Base-by-base conservation (phyloP, 2,329 filamentous ascomycete genomes). In the Arthrobotrys conoides region DNA sequence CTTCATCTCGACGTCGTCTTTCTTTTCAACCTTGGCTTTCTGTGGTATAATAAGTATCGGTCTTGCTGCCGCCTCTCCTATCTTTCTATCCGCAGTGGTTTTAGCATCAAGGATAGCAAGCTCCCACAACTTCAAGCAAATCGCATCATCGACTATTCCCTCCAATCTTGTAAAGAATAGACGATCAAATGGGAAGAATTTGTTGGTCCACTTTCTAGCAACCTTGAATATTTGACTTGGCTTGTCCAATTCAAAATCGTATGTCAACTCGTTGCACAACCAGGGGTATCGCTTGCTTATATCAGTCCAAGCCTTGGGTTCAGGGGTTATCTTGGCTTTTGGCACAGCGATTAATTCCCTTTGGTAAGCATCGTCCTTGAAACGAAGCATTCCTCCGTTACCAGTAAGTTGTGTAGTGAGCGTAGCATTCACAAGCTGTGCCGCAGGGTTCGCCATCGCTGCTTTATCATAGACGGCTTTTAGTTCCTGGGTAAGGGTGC, bases 161-260 rank as follows among this genome's bases (percentile, higher is more conserved):
- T 65, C 61, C 61, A 65, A 22, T 18, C 61, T 65, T 18, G 61
- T 65, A 12, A 65, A 65, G 14, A 65, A 65, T 14, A 65, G 33
- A 22, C 61, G 41, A 36, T 65, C 61, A 18, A 65, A 65, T 49
- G 61, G 24, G 16, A 20, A 65, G 44, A 65, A 65, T 0, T 16
- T 6, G 24, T 24, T 65, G 6, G 22, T 64, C 59, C 59, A 64
- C 22, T 33, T 46, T 3, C 5, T 20, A 20, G 38, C 38, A 9
- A 9, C 3, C 14, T 36, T 65, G 61, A 65, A 65, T 24, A 65
- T 49, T 30, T 22, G 48, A 12, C 61, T 65, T n/a, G 30, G 10
- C 0, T 14, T n/a, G 14, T 65, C 46, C 24, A 65, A n/a, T 3
- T 12, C 8, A 12, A 65, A 65, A 2, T 18, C n/a, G 22, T 65